Percentiles rank a stretch among this genome's conserved stretches.
Evolutionary conservation across 768 basidiomycete genomes (phyloP).

Genomic region (Suillus americanus): DNA sequence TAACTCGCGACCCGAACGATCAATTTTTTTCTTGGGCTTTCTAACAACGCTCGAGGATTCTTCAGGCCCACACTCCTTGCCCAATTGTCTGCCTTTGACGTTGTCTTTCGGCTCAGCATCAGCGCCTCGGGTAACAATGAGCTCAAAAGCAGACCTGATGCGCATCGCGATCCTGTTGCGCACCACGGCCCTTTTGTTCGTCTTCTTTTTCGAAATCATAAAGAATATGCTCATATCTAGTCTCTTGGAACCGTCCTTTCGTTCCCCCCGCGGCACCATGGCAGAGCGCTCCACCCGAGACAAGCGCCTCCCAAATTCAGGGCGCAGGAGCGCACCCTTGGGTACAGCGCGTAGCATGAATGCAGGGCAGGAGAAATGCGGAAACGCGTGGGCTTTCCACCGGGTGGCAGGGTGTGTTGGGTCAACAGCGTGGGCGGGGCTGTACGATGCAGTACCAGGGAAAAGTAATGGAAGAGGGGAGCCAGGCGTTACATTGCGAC

Average conservation of each 20-base stretch:
- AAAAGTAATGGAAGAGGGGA: slow-evolving; percentile 8
- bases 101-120: neutral
- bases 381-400: neutral
- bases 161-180: slow-evolving; percentile 8
- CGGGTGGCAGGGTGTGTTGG: slow-evolving; percentile 10
- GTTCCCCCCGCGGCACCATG: neutral
- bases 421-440: neutral
- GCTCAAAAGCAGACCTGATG: slow-evolving; percentile 5
- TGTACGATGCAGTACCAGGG: neutral
- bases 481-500: slow-evolving; percentile 4
- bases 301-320: neutral
- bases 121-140: slow-evolving; percentile 3
- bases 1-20: neutral
- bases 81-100: neutral
- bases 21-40: neutral
- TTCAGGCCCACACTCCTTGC: neutral
- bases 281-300: neutral
- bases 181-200: slow-evolving; percentile 7
- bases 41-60: neutral
- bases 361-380: slow-evolving; percentile 3
- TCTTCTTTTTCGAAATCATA: slow-evolving; percentile 10
- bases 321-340: slow-evolving; percentile 5
- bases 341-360: slow-evolving; percentile 7
- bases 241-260: neutral
- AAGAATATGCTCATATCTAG: slow-evolving; percentile 5